Conservation (phyloP, 441 rosid species). For the Biscutella auriculata region DNA sequence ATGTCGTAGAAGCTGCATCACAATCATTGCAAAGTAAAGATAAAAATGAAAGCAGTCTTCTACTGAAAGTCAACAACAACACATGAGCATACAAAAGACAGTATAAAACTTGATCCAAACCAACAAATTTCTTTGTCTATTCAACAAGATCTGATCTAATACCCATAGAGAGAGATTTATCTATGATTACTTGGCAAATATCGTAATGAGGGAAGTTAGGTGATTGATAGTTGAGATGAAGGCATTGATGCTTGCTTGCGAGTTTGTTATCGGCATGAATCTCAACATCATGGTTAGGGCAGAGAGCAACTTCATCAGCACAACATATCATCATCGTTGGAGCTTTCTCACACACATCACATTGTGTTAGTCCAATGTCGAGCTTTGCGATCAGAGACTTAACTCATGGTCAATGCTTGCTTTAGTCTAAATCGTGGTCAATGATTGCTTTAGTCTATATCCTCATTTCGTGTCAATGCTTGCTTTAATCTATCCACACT, state of each 20-base stretch:
- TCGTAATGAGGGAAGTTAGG: conserved; percentile 56
- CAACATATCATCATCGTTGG: conserved; percentile 65
- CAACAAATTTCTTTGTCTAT: not conserved
- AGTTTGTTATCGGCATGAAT: conserved; percentile 69
- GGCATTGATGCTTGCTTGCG: conserved; percentile 69
- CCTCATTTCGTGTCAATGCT: too few species aligned
- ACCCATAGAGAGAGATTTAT: not conserved
- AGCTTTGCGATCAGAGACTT: too few species aligned
- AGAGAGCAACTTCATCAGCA: conserved; percentile 68
- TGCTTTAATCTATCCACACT: conserved; percentile 92
- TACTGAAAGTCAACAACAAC: conserved; percentile 32
- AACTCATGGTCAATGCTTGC: too few species aligned
- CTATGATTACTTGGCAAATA: conserved; percentile 42
- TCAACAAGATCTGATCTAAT: not conserved
- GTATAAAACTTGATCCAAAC: not conserved
- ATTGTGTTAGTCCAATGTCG: too few species aligned
- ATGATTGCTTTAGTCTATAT: too few species aligned
- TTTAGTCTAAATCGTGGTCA: too few species aligned
- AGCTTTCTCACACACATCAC: conserved; percentile 74
- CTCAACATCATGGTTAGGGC: conserved; percentile 53
- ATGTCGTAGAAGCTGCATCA: too few species aligned
- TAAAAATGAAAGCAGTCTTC: conserved; percentile 63
- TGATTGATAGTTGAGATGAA: conserved; percentile 47
- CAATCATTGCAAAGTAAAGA: conserved; percentile 61
- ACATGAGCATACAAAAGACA: not conserved